Conservation (phyloP, 2,329 filamentous ascomycete species). For the Bisporella sp. region DNA sequence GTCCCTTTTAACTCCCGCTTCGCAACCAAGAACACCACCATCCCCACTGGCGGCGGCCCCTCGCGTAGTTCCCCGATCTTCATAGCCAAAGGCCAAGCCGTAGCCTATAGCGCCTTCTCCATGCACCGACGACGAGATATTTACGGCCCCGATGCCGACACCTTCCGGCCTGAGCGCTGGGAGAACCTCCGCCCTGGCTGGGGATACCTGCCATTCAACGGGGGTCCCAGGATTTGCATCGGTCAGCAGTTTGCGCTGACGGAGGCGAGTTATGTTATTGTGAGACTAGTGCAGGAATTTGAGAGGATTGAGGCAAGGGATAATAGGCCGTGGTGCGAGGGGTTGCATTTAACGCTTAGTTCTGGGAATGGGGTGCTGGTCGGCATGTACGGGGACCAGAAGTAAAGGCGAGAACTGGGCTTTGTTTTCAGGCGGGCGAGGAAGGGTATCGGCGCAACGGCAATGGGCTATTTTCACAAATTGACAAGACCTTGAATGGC, state of each 20-base stretch:
- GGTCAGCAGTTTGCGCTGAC: not conserved
- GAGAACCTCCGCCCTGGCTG: not conserved
- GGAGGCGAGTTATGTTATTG: not conserved
- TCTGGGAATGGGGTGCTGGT: not conserved
- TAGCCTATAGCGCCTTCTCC: not conserved
- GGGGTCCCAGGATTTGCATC: not conserved
- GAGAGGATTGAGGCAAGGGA: not conserved
- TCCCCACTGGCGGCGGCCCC: constrained; percentile 24
- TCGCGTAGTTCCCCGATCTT: constrained; percentile 13
- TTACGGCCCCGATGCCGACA: not conserved
- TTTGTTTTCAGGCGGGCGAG: too few relatives aligned
- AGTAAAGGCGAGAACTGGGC: too few relatives aligned
- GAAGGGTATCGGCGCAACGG: too few relatives aligned
- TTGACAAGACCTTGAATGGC: too few relatives aligned
- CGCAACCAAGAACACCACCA: constrained; percentile 33
- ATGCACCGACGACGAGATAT: not conserved
- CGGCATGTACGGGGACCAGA: not conserved
- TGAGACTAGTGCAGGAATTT: not conserved
- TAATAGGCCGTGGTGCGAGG: not conserved
- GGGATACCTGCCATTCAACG: not conserved
- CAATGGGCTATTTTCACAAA: too few relatives aligned
- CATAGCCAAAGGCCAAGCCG: not conserved
- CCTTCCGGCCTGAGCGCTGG: not conserved
- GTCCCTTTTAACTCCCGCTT: constrained; percentile 42
- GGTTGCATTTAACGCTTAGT: not conserved